Conservation (phyloP, 2,329 filamentous ascomycete genomes). For the Talaromyces sp. region DNA sequence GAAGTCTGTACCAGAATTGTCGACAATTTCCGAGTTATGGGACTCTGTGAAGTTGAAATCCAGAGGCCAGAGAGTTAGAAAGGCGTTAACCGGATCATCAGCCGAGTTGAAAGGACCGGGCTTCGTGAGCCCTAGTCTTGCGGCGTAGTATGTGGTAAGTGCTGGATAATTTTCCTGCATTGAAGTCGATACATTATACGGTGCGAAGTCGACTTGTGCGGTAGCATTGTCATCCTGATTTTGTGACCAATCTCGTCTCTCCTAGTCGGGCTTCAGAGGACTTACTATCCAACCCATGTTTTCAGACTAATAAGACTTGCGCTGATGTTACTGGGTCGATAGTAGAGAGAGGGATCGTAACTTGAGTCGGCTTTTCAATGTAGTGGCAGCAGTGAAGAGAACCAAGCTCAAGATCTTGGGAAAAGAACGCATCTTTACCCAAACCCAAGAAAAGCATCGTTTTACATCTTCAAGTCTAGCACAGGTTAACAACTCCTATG, state of each 20-base stretch:
- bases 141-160: background rate
- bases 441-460: background rate
- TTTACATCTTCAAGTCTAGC: background rate
- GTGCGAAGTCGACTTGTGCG: conserved; percentile 3
- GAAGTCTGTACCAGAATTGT: background rate
- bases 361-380: background rate
- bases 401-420: background rate
- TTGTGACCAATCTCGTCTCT: background rate
- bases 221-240: conserved; percentile 12
- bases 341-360: background rate
- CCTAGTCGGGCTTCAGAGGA: background rate
- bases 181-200: background rate
- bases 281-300: conserved; percentile 6
- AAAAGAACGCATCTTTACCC: background rate
- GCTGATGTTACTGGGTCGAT: conserved; percentile 1
- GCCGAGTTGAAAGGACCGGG: background rate
- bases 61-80: conserved; percentile 8
- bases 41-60: conserved; percentile 3
- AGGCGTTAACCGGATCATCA: background rate
- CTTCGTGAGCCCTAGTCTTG: conserved; percentile 2
- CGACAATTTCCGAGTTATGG: background rate
- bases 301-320: background rate
- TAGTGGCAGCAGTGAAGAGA: conserved; percentile 4
- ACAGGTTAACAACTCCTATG: too few species aligned
- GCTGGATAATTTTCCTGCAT: background rate